Evolutionary conservation across 768 basidiomycete genomes (phyloP), one percentile per base, ranked within the genome.

Genomic region (Lentinus tigrinus): DNA sequence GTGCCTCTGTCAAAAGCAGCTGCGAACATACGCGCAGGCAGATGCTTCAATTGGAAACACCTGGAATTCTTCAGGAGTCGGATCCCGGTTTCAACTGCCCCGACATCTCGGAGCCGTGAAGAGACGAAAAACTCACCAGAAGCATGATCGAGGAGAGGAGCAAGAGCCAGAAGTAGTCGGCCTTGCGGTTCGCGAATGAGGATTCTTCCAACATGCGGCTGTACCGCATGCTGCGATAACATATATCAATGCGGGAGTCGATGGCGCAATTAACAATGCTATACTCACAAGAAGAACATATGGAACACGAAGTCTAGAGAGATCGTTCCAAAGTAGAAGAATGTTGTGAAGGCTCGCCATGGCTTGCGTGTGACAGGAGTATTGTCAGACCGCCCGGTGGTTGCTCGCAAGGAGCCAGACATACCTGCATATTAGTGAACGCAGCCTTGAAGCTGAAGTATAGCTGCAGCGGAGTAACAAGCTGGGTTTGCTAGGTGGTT

Each of bases 131-230:
- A 77, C 87, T 62, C 65, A 96, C 94, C 42, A 99, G 84, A 38
- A 99, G 85, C 82, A 98, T 87, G 27, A 83, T 57, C 0, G 93
- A 84, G 16, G 93, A 95, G 52, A 92, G 81, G 47, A 94, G 75
- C 26, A 99, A 82, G 10, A 98, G 79, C 93, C 94, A 98, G 68
- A 96, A 89, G 73, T 97, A 99, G 70, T 98, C 96, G 21, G 95
- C 96, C 72, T 81, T 88, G 53, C 81, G 82, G 64, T 94, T 94
- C 39, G 91, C 87, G 70, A 96, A 99, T 2, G 93, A 93, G 14
- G 93, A 95, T 73, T 98, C 95, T 73, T 99, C 97, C 3, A 99
- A 77, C 88, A 98, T 91, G 44, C 95, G 82, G 63, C 93, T 95
- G 69, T 98, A 98, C 52, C 97, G 80, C 95, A 98, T 96, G 72